phyloP scores from a whole-genome alignment of 768 basidiomycete genomes.

The Leccinellum luteum region DNA sequence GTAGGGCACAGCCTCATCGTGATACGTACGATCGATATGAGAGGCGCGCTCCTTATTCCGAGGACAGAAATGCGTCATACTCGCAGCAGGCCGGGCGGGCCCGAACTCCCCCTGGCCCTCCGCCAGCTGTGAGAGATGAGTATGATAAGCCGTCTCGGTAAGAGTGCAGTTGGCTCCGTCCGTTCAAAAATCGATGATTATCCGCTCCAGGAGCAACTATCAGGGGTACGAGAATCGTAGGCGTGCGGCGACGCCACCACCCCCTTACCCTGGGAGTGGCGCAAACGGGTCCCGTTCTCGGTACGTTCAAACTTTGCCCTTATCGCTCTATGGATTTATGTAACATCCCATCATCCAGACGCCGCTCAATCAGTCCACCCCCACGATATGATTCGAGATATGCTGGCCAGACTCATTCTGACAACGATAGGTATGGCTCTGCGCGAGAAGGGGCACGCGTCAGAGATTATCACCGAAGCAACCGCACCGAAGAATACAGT shows the following conservation, averaged over 20 bases:
- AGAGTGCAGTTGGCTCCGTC: constrained; percentile 7
- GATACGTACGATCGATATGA: constrained; percentile 64
- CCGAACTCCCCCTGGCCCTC: constrained; percentile 53
- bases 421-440: constrained; percentile 50
- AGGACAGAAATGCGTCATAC: constrained; percentile 40
- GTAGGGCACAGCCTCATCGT: constrained; percentile 39
- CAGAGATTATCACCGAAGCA: constrained; percentile 41
- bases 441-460: constrained; percentile 30
- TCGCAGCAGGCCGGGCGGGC: constrained; percentile 49
- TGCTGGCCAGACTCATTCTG: constrained; percentile 38
- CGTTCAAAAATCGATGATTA: neutral
- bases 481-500: constrained; percentile 30
- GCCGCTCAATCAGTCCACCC: constrained; percentile 70
- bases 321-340: neutral
- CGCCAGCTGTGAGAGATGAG: constrained; percentile 58
- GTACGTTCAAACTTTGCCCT: constrained; percentile 24
- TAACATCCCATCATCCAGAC: constrained; percentile 36
- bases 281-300: constrained; percentile 41
- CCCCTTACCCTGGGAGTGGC: constrained; percentile 48
- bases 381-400: constrained; percentile 54
- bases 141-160: constrained; percentile 64
- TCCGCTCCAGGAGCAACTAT: constrained; percentile 10
- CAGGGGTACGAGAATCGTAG: constrained; percentile 40
- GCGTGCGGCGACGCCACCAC: constrained; percentile 50
- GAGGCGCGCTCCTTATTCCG: constrained; percentile 43